phyloP scores from a whole-genome alignment of 2,329 filamentous ascomycete species.

The Leptosphaerulina australis region DNA sequence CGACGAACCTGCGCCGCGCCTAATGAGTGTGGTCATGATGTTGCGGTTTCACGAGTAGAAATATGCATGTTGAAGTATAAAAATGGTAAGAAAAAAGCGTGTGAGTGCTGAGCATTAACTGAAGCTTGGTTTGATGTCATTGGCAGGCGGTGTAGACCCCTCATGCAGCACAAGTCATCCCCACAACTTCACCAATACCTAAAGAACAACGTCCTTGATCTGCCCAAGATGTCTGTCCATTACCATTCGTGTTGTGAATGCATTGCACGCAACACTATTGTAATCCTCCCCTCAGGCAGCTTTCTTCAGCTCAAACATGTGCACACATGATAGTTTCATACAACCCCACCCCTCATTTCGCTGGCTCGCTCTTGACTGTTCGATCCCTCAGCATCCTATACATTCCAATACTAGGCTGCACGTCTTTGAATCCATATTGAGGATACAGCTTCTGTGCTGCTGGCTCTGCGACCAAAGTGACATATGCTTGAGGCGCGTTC shows the following conservation, averaged over 20 bases:
- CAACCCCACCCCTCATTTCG: too few species aligned
- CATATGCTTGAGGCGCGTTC: conserved; percentile 52
- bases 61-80: conserved; percentile 2
- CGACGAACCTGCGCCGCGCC: not conserved
- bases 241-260: too few species aligned
- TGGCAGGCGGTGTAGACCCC: not conserved
- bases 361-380: conserved; percentile 26
- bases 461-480: conserved; percentile 56
- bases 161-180: not conserved
- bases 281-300: too few species aligned
- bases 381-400: conserved; percentile 31
- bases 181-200: not conserved
- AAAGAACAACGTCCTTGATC: too few species aligned
- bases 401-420: conserved; percentile 41
- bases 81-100: not conserved
- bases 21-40: conserved; percentile 4
- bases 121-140: conserved; percentile 14
- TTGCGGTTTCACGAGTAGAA: not conserved
- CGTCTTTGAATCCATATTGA: conserved; percentile 56
- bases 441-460: conserved; percentile 55
- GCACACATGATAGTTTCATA: too few species aligned
- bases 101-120: not conserved
- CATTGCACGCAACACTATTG: too few species aligned
- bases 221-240: too few species aligned
- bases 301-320: too few species aligned